These are phyloP conservation scores for Candida nemodendra DNA, from an alignment of 805 yeast species.

Conservation along the genomic window DNA sequence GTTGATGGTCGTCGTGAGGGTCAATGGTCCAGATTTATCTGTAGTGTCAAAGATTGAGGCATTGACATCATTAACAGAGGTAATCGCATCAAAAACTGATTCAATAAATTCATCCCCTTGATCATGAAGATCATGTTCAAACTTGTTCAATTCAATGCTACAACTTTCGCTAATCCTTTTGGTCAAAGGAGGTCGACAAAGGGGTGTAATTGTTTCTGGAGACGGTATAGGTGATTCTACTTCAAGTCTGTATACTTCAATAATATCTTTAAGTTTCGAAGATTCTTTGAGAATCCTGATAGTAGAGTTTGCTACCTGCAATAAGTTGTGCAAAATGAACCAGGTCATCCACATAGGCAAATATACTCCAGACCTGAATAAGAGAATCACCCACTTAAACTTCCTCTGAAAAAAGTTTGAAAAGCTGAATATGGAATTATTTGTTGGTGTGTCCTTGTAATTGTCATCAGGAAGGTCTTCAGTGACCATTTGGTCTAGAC, in stretches of 20 bases:
- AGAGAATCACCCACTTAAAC: slow-evolving; percentile 48
- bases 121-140: slow-evolving; percentile 50
- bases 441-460: slow-evolving; percentile 1
- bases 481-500: slow-evolving; percentile 17
- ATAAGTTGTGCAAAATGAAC: slow-evolving; percentile 43
- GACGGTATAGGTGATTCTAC: slow-evolving; percentile 11
- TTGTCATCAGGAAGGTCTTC: slow-evolving; percentile 23
- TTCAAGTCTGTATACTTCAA: slow-evolving; percentile 14
- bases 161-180: slow-evolving; percentile 28
- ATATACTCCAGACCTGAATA: slow-evolving; percentile 45
- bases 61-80: slow-evolving; percentile 29
- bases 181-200: slow-evolving; percentile 23
- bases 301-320: slow-evolving; percentile 37
- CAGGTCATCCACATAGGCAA: slow-evolving; percentile 67
- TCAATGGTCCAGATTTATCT: slow-evolving; percentile 22
- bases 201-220: neutral
- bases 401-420: slow-evolving; percentile 27
- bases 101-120: slow-evolving; percentile 66
- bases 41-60: slow-evolving; percentile 29
- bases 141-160: slow-evolving; percentile 26
- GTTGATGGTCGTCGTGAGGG: slow-evolving; percentile 27
- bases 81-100: slow-evolving; percentile 58
- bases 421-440: neutral
- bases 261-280: slow-evolving; percentile 23
- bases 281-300: slow-evolving; percentile 31